These are phyloP conservation scores for Mortierella sp. DNA, from an alignment of 371 early-diverging fungal genomes.

Conservation along the genomic window DNA sequence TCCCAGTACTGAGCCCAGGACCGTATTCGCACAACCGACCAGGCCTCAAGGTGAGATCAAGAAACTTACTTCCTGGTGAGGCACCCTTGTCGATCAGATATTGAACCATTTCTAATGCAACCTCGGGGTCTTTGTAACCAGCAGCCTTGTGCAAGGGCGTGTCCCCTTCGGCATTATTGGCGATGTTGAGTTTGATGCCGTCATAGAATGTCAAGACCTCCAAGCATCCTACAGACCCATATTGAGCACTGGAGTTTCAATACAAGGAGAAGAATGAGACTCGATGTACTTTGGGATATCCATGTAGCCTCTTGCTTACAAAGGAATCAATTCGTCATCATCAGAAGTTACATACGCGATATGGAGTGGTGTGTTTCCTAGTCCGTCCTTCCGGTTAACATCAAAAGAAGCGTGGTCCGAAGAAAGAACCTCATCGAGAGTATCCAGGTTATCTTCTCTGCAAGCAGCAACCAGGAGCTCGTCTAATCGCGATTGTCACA, in stretches of 20 bases:
- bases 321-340: background rate
- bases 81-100: constrained; percentile 65
- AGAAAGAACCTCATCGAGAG: constrained; percentile 39
- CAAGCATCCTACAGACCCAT: constrained; percentile 67
- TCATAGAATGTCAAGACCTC: constrained; percentile 59
- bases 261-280: background rate
- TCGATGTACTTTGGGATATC: background rate
- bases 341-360: constrained; percentile 62
- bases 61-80: constrained; percentile 57
- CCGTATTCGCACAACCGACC: background rate
- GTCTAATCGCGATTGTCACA: constrained; percentile 12
- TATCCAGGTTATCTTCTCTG: constrained; percentile 38
- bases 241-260: constrained; percentile 58
- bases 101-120: constrained; percentile 65
- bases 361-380: constrained; percentile 73
- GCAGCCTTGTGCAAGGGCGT: constrained; percentile 77
- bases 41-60: background rate
- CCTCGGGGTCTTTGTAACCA: constrained; percentile 60
- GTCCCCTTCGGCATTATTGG: constrained; percentile 63
- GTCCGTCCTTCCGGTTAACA: constrained; percentile 66
- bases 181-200: constrained; percentile 61
- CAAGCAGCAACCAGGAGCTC: constrained; percentile 42
- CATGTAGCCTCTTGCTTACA: background rate
- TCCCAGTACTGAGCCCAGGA: constrained; percentile 1
- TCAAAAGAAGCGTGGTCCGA: constrained; percentile 52